Evolutionary conservation across 1,284 basidiomycete species (phyloP).

Genomic region (Uromyces viciae-fabae): DNA sequence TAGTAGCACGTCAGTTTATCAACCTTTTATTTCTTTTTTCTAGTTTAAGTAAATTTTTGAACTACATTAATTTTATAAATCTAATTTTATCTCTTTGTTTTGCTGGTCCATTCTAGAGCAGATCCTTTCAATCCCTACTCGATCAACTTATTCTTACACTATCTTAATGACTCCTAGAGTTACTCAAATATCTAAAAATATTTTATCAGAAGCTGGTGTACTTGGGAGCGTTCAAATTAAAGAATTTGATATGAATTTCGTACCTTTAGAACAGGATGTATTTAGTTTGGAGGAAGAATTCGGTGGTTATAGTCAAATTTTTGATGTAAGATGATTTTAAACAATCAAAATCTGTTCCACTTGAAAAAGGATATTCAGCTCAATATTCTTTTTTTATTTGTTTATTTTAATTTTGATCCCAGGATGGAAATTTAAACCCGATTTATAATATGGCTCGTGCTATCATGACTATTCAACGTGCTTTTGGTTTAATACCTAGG

Average conservation of each 20-base stretch:
- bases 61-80: background rate
- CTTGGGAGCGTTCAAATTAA: constrained; percentile 79
- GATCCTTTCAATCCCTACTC: constrained; percentile 59
- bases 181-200: constrained; percentile 76
- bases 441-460: constrained; percentile 85
- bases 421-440: constrained; percentile 91
- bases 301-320: constrained; percentile 57
- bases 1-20: constrained; percentile 73
- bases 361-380: background rate
- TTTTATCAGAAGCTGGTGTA: constrained; percentile 85
- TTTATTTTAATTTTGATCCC: constrained; percentile 41
- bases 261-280: constrained; percentile 84
- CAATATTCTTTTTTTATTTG: background rate
- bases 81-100: constrained; percentile 5
- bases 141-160: constrained; percentile 71
- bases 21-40: background rate
- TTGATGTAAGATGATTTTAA: too few species aligned
- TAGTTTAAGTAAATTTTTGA: background rate
- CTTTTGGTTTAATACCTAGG: constrained; percentile 85
- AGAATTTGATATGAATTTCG: constrained; percentile 85
- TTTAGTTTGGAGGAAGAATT: constrained; percentile 80
- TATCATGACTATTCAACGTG: constrained; percentile 74
- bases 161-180: constrained; percentile 80
- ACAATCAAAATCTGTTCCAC: background rate
- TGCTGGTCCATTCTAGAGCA: constrained; percentile 65